Evolutionary conservation across 768 basidiomycete genomes (phyloP).

Genomic region (Tephrocybe rancida): DNA sequence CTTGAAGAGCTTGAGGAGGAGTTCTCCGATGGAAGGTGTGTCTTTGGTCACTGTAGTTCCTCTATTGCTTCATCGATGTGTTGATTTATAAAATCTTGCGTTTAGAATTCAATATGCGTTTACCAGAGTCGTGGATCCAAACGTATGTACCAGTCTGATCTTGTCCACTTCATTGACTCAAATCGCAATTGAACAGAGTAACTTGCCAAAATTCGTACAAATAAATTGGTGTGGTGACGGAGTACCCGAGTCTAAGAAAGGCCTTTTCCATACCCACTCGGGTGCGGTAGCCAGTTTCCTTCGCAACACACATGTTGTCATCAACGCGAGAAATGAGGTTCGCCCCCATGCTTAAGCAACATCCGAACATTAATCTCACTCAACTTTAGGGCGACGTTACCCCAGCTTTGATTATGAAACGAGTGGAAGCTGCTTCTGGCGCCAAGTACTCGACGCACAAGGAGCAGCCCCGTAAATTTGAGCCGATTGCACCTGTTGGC

Average conservation of each 20-base stretch:
- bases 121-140: constrained; percentile 80
- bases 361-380: constrained; percentile 1
- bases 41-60: constrained; percentile 6
- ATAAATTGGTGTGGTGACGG: constrained; percentile 99
- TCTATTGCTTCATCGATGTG: constrained; percentile 12
- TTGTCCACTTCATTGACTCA: neutral
- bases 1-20: constrained; percentile 92
- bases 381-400: constrained; percentile 66
- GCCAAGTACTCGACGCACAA: constrained; percentile 86
- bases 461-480: constrained; percentile 69
- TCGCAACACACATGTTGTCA: constrained; percentile 82
- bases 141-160: constrained; percentile 49
- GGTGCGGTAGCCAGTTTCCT: constrained; percentile 79
- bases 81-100: constrained; percentile 10
- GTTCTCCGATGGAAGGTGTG: constrained; percentile 90
- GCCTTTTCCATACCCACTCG: constrained; percentile 89
- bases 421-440: constrained; percentile 89
- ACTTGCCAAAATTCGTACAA: constrained; percentile 90
- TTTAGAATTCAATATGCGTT: constrained; percentile 93
- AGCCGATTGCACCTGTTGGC: constrained; percentile 83
- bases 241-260: constrained; percentile 90
- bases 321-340: constrained; percentile 87
- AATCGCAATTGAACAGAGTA: constrained; percentile 56
- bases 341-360: constrained; percentile 20
- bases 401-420: constrained; percentile 78